A percentile compares a stretch with the other conserved stretches of the same genome.
Conservation (phyloP, 73 alveolate species). For the Paramecium pentaurelia region DNA sequence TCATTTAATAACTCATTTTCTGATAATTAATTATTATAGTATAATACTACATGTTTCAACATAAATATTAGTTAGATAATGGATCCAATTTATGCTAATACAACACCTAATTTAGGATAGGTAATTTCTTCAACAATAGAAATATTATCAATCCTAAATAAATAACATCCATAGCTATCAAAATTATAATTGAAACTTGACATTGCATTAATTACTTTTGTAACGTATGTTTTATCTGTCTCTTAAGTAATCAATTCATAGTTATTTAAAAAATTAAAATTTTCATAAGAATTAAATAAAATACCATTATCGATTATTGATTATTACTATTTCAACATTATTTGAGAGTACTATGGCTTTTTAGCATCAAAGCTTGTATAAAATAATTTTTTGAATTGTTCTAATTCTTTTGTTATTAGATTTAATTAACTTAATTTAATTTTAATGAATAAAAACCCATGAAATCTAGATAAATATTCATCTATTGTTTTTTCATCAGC, state of each 20-base stretch:
- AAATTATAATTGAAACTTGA: background rate
- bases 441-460: background rate
- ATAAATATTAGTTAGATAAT: background rate
- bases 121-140: background rate
- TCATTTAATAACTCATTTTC: background rate
- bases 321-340: background rate
- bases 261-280: no score
- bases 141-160: background rate
- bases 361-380: background rate
- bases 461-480: background rate
- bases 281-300: no score
- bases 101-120: background rate
- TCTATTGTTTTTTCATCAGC: background rate
- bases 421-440: no score
- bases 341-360: background rate
- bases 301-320: background rate
- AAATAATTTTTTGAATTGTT: no score
- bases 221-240: background rate
- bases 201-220: background rate
- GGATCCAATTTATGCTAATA: background rate
- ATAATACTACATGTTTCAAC: background rate
- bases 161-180: background rate
- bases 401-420: background rate
- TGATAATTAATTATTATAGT: background rate
- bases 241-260: background rate